Conservation (phyloP, 306 rosid genomes). For the Inga leiocalycina region DNA sequence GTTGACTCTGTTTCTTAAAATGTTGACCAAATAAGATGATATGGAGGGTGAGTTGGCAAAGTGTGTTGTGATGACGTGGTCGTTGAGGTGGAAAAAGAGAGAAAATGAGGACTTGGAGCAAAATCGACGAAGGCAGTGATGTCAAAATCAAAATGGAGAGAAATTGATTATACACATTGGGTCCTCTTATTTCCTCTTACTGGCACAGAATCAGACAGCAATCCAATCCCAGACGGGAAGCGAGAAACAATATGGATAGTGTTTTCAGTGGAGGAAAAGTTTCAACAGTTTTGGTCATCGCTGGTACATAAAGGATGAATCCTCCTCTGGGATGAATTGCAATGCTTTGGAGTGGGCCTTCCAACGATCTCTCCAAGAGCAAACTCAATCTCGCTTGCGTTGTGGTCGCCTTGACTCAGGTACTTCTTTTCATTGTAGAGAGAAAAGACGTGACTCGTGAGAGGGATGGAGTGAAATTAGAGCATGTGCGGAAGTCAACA, state of each 20-base stretch:
- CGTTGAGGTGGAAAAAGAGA: too few species aligned
- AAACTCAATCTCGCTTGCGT: conserved; percentile 89
- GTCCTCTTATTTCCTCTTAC: conserved; percentile 18
- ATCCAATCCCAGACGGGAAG: neutral
- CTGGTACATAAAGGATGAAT: conserved; percentile 19
- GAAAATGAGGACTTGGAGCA: too few species aligned
- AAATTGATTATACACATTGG: neutral
- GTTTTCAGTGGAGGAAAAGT: conserved; percentile 73
- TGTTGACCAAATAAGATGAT: too few species aligned
- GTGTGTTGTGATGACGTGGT: too few species aligned
- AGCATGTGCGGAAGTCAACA: too few species aligned
- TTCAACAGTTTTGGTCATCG: conserved; percentile 76
- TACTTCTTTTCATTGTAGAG: conserved; percentile 25
- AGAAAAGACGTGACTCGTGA: neutral
- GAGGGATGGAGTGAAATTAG: too few species aligned
- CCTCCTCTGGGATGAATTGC: conserved; percentile 68
- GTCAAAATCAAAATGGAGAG: too few species aligned
- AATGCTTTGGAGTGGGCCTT: conserved; percentile 94
- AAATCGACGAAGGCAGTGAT: too few species aligned
- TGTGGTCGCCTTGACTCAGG: conserved; percentile 84
- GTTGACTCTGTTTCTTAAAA: too few species aligned
- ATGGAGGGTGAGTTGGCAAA: too few species aligned
- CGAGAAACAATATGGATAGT: conserved; percentile 65
- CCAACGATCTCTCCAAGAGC: conserved; percentile 77
- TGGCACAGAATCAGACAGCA: neutral